Conservation (phyloP, 306 rosid genomes). For the Vigna reflexopilosa region DNA sequence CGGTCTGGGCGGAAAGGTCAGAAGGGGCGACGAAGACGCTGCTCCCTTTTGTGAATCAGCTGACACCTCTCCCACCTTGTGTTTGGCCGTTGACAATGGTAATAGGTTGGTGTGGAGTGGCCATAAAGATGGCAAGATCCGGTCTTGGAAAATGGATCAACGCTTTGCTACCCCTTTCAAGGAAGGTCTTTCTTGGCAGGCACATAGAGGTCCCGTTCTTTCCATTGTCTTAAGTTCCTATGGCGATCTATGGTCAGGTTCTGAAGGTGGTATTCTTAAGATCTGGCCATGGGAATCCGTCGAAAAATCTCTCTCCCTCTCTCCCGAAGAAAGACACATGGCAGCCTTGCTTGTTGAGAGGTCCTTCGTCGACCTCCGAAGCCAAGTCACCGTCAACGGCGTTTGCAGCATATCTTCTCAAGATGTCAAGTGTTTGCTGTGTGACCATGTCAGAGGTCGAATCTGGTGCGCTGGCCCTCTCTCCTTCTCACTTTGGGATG, state of each 20-base stretch:
- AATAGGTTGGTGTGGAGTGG: slow-evolving; percentile 85
- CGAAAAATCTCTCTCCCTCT: slow-evolving; percentile 86
- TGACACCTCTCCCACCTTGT: slow-evolving; percentile 76
- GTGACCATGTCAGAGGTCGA: slow-evolving; percentile 74
- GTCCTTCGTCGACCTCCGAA: slow-evolving; percentile 79
- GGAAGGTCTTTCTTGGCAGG: slow-evolving; percentile 99
- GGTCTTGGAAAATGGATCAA: slow-evolving; percentile 92
- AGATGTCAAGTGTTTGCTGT: slow-evolving; percentile 79
- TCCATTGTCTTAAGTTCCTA: slow-evolving; percentile 69
- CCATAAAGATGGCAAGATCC: slow-evolving; percentile 94
- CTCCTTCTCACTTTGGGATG: slow-evolving; percentile 97
- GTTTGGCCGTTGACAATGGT: slow-evolving; percentile 70
- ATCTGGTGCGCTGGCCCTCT: slow-evolving; percentile 84
- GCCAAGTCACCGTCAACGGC: slow-evolving; percentile 91
- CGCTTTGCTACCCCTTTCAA: slow-evolving; percentile 70
- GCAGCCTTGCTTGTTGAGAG: slow-evolving; percentile 97
- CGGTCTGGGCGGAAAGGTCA: slow-evolving; percentile 78
- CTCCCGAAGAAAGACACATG: slow-evolving; percentile 93
- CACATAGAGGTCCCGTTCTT: slow-evolving; percentile 88
- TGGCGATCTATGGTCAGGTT: slow-evolving; percentile 97
- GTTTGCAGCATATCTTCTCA: slow-evolving; percentile 93
- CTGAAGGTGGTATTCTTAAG: slow-evolving; percentile 87
- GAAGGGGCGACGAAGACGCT: slow-evolving; percentile 95
- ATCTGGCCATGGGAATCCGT: slow-evolving; percentile 98
- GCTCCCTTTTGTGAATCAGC: slow-evolving; percentile 82